Evolutionary conservation across 148 eudicot species (phyloP).

Genomic region (Spergularia marina): DNA sequence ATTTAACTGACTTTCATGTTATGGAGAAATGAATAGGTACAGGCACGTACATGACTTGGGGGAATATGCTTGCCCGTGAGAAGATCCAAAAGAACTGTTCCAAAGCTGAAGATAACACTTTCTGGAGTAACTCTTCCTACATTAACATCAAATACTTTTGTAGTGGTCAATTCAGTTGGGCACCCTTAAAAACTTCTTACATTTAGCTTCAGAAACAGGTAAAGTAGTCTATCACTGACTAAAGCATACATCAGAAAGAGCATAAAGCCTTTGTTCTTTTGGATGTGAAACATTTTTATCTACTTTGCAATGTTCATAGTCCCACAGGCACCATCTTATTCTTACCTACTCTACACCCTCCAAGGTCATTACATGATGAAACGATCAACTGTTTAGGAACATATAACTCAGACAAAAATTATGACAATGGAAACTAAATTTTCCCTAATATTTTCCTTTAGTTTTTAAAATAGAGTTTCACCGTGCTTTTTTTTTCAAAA

Average conservation of each 20-base stretch:
- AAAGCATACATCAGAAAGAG: not conserved
- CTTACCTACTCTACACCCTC: not conserved
- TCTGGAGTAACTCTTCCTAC: conserved; percentile 81
- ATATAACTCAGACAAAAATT: not conserved
- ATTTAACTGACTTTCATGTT: not conserved
- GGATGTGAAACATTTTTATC: not conserved
- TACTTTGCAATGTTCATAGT: not conserved
- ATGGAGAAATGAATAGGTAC: not conserved
- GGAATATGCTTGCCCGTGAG: conserved; percentile 93
- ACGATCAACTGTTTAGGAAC: not conserved
- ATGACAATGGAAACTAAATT: no score
- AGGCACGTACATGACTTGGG: conserved; percentile 72
- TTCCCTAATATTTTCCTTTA: no score
- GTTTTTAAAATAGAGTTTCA: no score
- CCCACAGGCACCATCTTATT: not conserved
- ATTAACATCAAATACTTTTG: conserved; percentile 10
- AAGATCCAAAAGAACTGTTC: conserved; percentile 85
- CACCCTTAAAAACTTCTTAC: not conserved
- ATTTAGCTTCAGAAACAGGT: not conserved
- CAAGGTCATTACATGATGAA: not conserved
- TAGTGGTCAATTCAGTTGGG: conserved; percentile 10
- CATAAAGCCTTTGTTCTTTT: not conserved
- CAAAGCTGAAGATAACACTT: conserved; percentile 84
- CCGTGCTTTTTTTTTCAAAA: not conserved
- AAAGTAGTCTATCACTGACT: not conserved